These are phyloP conservation scores for Ceriops zippeliana DNA, from an alignment of 345 rosid species.

Conservation along the genomic window DNA sequence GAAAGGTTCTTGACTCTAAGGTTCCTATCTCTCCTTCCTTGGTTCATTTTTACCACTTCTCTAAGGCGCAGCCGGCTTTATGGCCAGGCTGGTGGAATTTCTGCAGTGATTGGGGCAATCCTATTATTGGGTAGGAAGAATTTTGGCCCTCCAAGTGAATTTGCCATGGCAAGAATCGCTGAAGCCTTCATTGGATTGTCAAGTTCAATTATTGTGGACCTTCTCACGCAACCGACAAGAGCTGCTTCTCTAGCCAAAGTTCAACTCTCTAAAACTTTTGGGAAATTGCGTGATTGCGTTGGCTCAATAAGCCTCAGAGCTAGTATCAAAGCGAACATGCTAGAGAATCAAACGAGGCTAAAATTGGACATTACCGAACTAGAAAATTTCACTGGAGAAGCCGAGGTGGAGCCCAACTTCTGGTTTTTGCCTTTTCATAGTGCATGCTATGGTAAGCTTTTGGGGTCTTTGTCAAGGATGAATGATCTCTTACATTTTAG, in stretches of 20 bases:
- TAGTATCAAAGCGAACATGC: slow-evolving; percentile 24
- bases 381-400: slow-evolving; percentile 59
- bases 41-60: slow-evolving; percentile 73
- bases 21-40: slow-evolving; percentile 76
- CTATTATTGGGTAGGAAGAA: slow-evolving; percentile 70
- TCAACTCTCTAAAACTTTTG: slow-evolving; percentile 48
- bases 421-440: slow-evolving; percentile 72
- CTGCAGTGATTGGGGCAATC: slow-evolving; percentile 77
- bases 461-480: slow-evolving; percentile 49
- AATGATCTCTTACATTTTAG: slow-evolving; percentile 62
- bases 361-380: slow-evolving; percentile 42
- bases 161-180: slow-evolving; percentile 76
- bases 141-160: slow-evolving; percentile 74
- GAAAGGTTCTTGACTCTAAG: slow-evolving; percentile 58
- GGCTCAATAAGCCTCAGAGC: slow-evolving; percentile 37
- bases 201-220: slow-evolving; percentile 62
- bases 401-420: slow-evolving; percentile 78
- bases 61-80: slow-evolving; percentile 67
- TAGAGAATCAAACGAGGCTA: slow-evolving; percentile 47
- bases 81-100: slow-evolving; percentile 82
- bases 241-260: slow-evolving; percentile 64
- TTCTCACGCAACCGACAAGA: slow-evolving; percentile 59
- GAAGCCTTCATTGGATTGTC: slow-evolving; percentile 84
- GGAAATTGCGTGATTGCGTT: slow-evolving; percentile 40
- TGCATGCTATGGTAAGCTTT: slow-evolving; percentile 56